These are phyloP conservation scores for Kockovaella imperatae DNA, from an alignment of 768 basidiomycete genomes.

Conservation along the genomic window DNA sequence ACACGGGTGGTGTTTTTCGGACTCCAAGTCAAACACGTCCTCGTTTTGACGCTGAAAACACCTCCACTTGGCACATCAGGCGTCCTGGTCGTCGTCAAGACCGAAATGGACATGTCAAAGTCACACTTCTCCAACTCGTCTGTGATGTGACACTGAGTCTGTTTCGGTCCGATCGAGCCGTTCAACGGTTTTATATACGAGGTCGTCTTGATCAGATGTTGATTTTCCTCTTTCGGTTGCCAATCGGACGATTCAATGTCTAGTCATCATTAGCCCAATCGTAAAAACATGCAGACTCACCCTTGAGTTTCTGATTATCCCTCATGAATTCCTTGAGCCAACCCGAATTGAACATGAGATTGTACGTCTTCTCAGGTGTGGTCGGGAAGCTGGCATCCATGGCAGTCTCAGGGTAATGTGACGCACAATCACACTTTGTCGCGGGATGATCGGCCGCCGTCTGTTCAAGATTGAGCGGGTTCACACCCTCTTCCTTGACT, in stretches of 20 bases:
- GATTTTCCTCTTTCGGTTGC: constrained; percentile 59
- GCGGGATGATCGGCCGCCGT: constrained; percentile 5
- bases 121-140: constrained; percentile 77
- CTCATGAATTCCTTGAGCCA: constrained; percentile 92
- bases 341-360: constrained; percentile 88
- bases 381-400: constrained; percentile 76
- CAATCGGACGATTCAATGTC: constrained; percentile 96
- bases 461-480: too few relatives aligned
- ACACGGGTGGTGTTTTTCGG: constrained; percentile 66
- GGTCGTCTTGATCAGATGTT: constrained; percentile 76
- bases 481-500: constrained; percentile 1
- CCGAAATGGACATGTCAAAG: constrained; percentile 72
- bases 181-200: constrained; percentile 92
- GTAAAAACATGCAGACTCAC: constrained; percentile 50
- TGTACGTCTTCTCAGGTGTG: constrained; percentile 90
- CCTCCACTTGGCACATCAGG: constrained; percentile 93
- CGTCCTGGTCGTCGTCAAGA: constrained; percentile 79
- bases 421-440: constrained; percentile 51
- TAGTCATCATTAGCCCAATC: constrained; percentile 41
- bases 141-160: constrained; percentile 88
- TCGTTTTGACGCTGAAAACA: constrained; percentile 86
- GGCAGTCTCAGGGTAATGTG: constrained; percentile 65
- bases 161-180: constrained; percentile 81
- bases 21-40: constrained; percentile 93
- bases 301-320: constrained; percentile 76